phyloP scores from a whole-genome alignment of 106 monocot genomes.

The Platanthera guangdongensis region DNA sequence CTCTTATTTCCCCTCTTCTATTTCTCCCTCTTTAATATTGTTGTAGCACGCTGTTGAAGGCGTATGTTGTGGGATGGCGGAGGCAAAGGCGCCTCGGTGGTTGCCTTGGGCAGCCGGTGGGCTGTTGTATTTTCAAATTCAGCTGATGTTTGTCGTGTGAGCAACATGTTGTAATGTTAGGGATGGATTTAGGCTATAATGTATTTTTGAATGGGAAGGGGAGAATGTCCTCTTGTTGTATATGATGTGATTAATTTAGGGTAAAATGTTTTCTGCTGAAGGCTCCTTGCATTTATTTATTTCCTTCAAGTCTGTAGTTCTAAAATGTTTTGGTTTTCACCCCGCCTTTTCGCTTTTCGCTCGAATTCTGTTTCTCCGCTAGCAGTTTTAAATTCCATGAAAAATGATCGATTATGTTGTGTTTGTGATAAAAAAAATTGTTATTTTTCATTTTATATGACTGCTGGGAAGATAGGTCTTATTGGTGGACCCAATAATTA shows the following conservation, averaged over 20 bases:
- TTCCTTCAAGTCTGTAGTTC: too few species aligned
- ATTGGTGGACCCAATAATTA: too few species aligned
- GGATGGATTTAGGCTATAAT: background rate
- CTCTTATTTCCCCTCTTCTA: background rate
- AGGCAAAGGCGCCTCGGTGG: too few species aligned
- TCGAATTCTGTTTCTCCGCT: too few species aligned
- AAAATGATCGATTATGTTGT: too few species aligned
- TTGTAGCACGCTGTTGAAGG: background rate
- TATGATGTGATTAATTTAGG: slow-evolving; percentile 11
- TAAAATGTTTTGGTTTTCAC: too few species aligned
- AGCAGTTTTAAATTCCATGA: too few species aligned
- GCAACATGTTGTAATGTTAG: slow-evolving; percentile 5
- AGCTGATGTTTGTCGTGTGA: background rate
- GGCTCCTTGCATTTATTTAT: too few species aligned
- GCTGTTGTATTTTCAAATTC: background rate
- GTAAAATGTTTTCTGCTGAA: background rate
- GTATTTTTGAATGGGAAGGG: slow-evolving; percentile 6
- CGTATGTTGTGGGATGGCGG: background rate
- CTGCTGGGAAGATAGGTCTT: too few species aligned
- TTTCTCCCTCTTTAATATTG: background rate
- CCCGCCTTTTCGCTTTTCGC: too few species aligned
- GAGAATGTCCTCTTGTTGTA: slow-evolving; percentile 7
- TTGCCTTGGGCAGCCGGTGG: background rate
- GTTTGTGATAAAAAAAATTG: too few species aligned
- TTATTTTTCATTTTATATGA: too few species aligned